Evolutionary conservation across 73 alveolate species (phyloP).

Genomic region (Effrenium voratum): DNA sequence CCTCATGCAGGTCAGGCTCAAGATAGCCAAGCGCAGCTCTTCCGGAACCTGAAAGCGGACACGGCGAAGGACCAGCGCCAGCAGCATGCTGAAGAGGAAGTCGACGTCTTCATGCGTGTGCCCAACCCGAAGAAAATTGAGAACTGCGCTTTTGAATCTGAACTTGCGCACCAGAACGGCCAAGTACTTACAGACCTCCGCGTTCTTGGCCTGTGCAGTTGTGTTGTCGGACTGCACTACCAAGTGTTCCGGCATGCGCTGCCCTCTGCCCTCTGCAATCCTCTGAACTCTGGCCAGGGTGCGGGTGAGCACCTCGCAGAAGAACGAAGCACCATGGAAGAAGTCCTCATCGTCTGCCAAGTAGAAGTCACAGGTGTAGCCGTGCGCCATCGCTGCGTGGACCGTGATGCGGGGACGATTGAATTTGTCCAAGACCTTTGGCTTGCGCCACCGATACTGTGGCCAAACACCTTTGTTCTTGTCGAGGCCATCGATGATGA

Average conservation of each 20-base stretch:
- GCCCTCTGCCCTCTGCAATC: not conserved
- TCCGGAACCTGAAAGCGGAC: not conserved
- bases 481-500: not conserved
- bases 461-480: not conserved
- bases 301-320: not conserved
- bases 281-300: not conserved
- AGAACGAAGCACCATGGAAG: constrained; percentile 2
- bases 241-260: not conserved
- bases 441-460: not conserved
- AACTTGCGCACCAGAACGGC: not conserved
- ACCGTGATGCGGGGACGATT: not conserved
- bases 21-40: no score
- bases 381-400: not conserved
- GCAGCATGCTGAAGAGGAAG: not conserved
- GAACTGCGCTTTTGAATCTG: not conserved
- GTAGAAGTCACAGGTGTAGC: not conserved
- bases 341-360: not conserved
- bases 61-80: not conserved
- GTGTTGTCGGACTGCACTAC: not conserved
- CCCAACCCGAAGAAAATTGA: not conserved
- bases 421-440: not conserved
- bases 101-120: constrained; percentile 17
- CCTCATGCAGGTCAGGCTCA: no score
- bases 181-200: not conserved
- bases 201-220: constrained; percentile 1